Conservation (phyloP, 495 filamentous ascomycete genomes). For the Diplogelasinospora grovesii region DNA sequence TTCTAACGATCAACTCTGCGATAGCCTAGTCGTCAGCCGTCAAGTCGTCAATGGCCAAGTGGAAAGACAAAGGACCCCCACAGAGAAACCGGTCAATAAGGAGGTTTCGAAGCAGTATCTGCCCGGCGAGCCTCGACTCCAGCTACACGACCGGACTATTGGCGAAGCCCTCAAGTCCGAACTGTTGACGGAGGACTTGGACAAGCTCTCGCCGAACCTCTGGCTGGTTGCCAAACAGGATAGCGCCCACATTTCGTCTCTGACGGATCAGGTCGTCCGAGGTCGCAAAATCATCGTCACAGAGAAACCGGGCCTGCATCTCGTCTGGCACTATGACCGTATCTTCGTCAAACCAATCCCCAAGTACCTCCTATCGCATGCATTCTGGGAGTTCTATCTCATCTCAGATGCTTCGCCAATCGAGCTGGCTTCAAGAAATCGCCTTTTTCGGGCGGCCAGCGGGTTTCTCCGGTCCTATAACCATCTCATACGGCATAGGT, state of each 20-base stretch:
- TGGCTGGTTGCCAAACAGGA: conserved; percentile 20
- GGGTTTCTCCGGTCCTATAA: conserved; percentile 7
- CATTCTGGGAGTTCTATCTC: too few relatives aligned
- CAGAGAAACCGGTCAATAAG: too few relatives aligned
- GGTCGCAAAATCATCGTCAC: conserved; percentile 20
- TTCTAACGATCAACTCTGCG: too few relatives aligned
- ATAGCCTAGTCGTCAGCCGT: too few relatives aligned
- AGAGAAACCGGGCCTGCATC: conserved; percentile 47
- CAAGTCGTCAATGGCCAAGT: too few relatives aligned
- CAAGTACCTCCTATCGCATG: conserved; percentile 35
- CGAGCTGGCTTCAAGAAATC: too few relatives aligned
- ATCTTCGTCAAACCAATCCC: conserved; percentile 58
- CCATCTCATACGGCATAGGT: conserved; percentile 2
- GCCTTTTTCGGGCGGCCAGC: background rate
- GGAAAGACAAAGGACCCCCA: too few relatives aligned
- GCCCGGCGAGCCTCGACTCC: conserved; percentile 23
- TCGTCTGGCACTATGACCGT: conserved; percentile 45
- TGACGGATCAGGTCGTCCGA: conserved; percentile 22
- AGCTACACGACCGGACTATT: conserved; percentile 1
- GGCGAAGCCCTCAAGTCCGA: background rate
- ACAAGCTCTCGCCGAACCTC: conserved; percentile 10
- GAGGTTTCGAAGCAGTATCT: conserved; percentile 9
- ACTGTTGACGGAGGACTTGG: conserved; percentile 10
- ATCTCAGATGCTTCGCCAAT: too few relatives aligned
- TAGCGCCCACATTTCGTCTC: conserved; percentile 21